These are phyloP conservation scores for Colletotrichum tropicicola DNA, from an alignment of 2,329 filamentous ascomycete species.

Conservation along the genomic window DNA sequence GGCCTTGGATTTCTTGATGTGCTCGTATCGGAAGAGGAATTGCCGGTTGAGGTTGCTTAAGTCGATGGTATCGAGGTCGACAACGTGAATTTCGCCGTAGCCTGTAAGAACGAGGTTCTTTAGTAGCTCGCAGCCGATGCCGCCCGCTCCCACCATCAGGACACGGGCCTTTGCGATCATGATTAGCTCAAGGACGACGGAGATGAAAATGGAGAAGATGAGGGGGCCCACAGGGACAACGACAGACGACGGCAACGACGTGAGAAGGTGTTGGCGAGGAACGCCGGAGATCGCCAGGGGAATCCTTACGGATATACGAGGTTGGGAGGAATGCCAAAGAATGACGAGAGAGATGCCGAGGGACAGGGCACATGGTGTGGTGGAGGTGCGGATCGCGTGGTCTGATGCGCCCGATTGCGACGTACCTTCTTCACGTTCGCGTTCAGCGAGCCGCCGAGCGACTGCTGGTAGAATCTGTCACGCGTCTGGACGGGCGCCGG, in stretches of 20 bases:
- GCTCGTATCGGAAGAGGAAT: slow-evolving; percentile 94
- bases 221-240: neutral
- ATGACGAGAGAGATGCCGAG: too few relatives aligned
- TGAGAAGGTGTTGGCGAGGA: too few relatives aligned
- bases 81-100: slow-evolving; percentile 92
- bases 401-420: slow-evolving; percentile 29
- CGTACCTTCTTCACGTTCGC: slow-evolving; percentile 74
- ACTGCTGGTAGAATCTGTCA: slow-evolving; percentile 69
- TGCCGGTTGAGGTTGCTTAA: slow-evolving; percentile 97
- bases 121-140: slow-evolving; percentile 96
- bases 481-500: slow-evolving; percentile 44
- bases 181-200: slow-evolving; percentile 43
- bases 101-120: slow-evolving; percentile 95
- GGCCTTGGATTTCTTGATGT: slow-evolving; percentile 98
- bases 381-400: slow-evolving; percentile 13
- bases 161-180: slow-evolving; percentile 73
- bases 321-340: too few relatives aligned
- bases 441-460: slow-evolving; percentile 72
- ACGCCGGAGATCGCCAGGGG: too few relatives aligned
- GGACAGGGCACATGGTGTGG: too few relatives aligned
- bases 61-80: slow-evolving; percentile 98
- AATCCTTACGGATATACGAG: too few relatives aligned
- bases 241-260: neutral
- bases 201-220: neutral
- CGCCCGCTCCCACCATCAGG: slow-evolving; percentile 94